These are phyloP conservation scores for Auriscalpium microsporum DNA, from an alignment of 768 basidiomycete species.

Conservation along the genomic window DNA sequence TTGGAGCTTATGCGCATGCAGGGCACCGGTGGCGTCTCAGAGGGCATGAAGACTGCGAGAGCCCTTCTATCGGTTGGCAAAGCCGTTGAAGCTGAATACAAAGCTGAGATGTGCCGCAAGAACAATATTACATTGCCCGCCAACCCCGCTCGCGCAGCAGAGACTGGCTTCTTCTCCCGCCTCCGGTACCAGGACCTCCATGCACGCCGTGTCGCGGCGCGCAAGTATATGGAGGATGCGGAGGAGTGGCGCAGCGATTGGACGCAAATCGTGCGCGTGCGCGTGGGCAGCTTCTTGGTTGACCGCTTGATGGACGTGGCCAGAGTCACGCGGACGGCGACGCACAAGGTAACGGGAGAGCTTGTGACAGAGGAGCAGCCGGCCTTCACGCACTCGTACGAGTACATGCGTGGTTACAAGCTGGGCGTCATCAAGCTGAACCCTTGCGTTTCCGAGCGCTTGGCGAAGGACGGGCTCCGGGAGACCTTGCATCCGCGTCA, in stretches of 20 bases:
- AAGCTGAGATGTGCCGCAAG: constrained; percentile 67
- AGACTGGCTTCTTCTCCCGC: constrained; percentile 44
- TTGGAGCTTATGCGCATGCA: constrained; percentile 80
- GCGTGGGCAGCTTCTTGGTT: constrained; percentile 76
- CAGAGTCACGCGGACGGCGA: constrained; percentile 53
- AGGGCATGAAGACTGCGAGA: constrained; percentile 86
- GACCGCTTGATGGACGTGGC: constrained; percentile 82
- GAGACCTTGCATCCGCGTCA: constrained; percentile 85
- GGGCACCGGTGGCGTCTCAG: constrained; percentile 64
- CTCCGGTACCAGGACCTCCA: constrained; percentile 54
- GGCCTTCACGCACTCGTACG: constrained; percentile 87
- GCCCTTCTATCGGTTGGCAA: constrained; percentile 74
- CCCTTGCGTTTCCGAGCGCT: constrained; percentile 63
- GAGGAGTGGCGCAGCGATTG: constrained; percentile 76
- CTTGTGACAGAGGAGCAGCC: constrained; percentile 72
- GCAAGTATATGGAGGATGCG: constrained; percentile 53
- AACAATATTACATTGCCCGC: constrained; percentile 38
- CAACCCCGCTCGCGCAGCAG: constrained; percentile 17
- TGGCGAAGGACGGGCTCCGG: constrained; percentile 64
- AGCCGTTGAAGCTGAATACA: constrained; percentile 86
- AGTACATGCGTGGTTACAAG: constrained; percentile 88
- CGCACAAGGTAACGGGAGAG: constrained; percentile 51
- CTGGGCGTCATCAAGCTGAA: constrained; percentile 90
- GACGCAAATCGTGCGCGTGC: constrained; percentile 69
- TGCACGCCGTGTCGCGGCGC: constrained; percentile 56